phyloP scores from a whole-genome alignment of 805 yeast species.

The Yarrowia divulgata region DNA sequence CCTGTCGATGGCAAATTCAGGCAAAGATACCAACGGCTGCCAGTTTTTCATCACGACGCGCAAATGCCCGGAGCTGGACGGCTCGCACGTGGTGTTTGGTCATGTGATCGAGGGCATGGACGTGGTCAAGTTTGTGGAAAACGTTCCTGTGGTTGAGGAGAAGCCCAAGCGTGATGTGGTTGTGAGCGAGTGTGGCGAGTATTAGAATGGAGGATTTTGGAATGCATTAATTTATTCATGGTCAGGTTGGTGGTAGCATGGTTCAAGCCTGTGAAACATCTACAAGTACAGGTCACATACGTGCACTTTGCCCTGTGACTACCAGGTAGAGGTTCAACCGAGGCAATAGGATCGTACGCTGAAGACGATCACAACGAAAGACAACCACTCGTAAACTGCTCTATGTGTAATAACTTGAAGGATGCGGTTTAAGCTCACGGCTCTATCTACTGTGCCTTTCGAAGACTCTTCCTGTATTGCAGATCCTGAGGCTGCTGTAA shows the following conservation, averaged over 20 bases:
- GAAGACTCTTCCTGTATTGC: too few relatives aligned
- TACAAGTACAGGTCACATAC: background rate
- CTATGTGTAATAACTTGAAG: too few relatives aligned
- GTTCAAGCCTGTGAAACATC: too few relatives aligned
- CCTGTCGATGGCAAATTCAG: constrained; percentile 66
- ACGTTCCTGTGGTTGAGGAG: constrained; percentile 43
- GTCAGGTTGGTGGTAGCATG: too few relatives aligned
- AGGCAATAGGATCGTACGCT: too few relatives aligned
- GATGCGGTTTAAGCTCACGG: too few relatives aligned
- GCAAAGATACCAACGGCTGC: constrained; percentile 67
- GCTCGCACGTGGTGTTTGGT: constrained; percentile 61
- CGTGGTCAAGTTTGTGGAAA: constrained; percentile 46
- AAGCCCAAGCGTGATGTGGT: constrained; percentile 44
- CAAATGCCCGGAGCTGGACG: constrained; percentile 54
- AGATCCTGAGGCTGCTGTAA: too few relatives aligned
- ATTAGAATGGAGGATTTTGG: constrained; percentile 33
- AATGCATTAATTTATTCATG: background rate
- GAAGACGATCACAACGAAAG: too few relatives aligned
- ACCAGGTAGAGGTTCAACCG: too few relatives aligned
- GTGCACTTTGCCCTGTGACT: too few relatives aligned
- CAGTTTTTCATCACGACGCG: constrained; percentile 58
- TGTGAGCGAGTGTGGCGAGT: constrained; percentile 53
- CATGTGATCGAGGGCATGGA: constrained; percentile 55
- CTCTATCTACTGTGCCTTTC: too few relatives aligned
- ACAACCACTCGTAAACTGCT: too few relatives aligned